Base-by-base conservation (phyloP, 2,329 filamentous ascomycete genomes). In the Aureobasidium subglaciale region DNA sequence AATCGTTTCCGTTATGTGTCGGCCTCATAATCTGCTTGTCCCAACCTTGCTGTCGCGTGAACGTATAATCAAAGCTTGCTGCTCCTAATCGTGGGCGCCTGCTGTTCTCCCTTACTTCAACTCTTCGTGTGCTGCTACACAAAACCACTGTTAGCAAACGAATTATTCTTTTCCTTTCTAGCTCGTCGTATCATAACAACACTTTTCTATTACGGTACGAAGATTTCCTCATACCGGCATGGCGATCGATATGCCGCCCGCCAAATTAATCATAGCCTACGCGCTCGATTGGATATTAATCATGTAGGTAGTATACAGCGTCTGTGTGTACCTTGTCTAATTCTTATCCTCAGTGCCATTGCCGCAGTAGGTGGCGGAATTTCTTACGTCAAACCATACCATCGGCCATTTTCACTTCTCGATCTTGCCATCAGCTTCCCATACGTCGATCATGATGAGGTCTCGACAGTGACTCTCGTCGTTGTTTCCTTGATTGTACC, bases 371-470 rank as follows among this genome's bases (percentile, higher is more conserved):
- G 59, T 15, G 79, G 73, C 56, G 75, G 77, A 6, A 78, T 88
- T 61, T 80, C 80, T 58, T 73, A 73, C 42, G 71, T 84, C 50
- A 74, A 77, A 1, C 87, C 87, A 0, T 87, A 84, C 64, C 82
- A 83, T 62, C 78, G 84, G 32, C 84, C 85, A 0, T 92, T 93
- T 68, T 84, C 82, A 30, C 78, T 89, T 6, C 75, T 83, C 60
- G 85, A 96, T 64, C 82, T 85, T 20, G 80, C 82, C 59, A 95
- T 96, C 64, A 87, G 88, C 16, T 95, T 86, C 63, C 90, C 91
- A 0, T 84, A 81, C 63, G 81, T 81, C 48, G 74, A 79, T 11
- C 66, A 85, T 20, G 88, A 96, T 64, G 89, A 85, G 2, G 85
- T 96, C 15, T 81, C 85, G 0, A 80, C 81, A 4, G 78, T 75